Conservation (phyloP, 495 filamentous ascomycete species). For the Jackrogersella multiformis region DNA sequence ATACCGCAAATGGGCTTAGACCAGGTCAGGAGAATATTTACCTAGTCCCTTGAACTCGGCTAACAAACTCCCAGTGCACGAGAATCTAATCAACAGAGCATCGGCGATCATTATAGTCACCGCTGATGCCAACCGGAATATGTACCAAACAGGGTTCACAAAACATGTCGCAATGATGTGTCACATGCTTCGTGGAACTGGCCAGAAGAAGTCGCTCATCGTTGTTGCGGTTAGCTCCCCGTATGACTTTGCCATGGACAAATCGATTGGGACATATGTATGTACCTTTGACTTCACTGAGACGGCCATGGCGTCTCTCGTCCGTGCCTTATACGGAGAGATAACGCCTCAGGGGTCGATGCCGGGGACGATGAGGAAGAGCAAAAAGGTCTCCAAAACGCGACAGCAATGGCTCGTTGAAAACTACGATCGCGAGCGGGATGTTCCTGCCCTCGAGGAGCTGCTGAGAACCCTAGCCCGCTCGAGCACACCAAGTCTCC, state of each 20-base stretch:
- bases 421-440: conserved; percentile 78
- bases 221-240: conserved; percentile 92
- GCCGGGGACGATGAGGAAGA: conserved; percentile 83
- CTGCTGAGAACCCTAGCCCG: conserved; percentile 71
- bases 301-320: conserved; percentile 82
- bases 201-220: conserved; percentile 75
- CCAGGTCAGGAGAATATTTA: conserved; percentile 56
- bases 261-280: conserved; percentile 83
- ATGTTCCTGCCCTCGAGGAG: conserved; percentile 72
- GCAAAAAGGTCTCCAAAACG: conserved; percentile 80
- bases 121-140: conserved; percentile 87
- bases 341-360: conserved; percentile 74
- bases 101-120: conserved; percentile 87
- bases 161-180: conserved; percentile 96
- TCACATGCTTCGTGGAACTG: conserved; percentile 62
- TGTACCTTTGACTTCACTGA: conserved; percentile 96
- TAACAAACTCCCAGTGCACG: conserved; percentile 66
- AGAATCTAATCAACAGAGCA: conserved; percentile 86
- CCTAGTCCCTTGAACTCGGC: not conserved
- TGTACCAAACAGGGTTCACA: conserved; percentile 90
- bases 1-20: conserved; percentile 87
- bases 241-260: conserved; percentile 95
- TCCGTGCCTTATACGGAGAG: conserved; percentile 82
- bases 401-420: conserved; percentile 92
- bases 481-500: conserved; percentile 63